These are phyloP conservation scores for Thelonectria blattea DNA, from an alignment of 2,329 filamentous ascomycete species.

Conservation along the genomic window DNA sequence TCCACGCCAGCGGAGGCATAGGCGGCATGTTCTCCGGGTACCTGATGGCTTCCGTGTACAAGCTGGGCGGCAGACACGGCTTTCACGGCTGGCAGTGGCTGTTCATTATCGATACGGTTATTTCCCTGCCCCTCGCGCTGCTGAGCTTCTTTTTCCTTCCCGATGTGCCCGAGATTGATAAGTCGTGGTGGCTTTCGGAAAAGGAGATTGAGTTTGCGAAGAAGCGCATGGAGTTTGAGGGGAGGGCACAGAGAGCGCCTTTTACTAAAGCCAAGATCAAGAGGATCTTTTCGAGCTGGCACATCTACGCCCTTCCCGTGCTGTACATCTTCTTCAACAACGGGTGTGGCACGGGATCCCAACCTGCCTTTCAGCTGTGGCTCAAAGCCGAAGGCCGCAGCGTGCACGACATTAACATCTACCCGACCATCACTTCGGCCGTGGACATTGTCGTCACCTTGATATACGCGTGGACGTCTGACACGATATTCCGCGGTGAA, in stretches of 20 bases:
- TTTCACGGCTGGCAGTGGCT: slow-evolving; percentile 53
- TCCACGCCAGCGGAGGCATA: slow-evolving; percentile 40
- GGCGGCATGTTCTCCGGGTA: slow-evolving; percentile 39
- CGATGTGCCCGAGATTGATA: slow-evolving; percentile 36
- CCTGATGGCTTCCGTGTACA: slow-evolving; percentile 48
- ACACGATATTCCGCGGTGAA: slow-evolving; percentile 61
- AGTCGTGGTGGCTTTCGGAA: slow-evolving; percentile 36
- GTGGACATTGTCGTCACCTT: slow-evolving; percentile 63
- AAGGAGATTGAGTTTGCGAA: slow-evolving; percentile 36
- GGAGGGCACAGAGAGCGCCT: slow-evolving; percentile 47
- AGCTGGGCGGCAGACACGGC: slow-evolving; percentile 46
- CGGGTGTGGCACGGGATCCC: slow-evolving; percentile 51
- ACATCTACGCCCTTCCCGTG: slow-evolving; percentile 63
- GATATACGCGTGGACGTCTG: slow-evolving; percentile 69
- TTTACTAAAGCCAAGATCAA: slow-evolving; percentile 57
- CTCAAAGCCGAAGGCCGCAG: slow-evolving; percentile 51
- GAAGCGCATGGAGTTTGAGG: slow-evolving; percentile 46
- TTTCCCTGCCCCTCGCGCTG: slow-evolving; percentile 42
- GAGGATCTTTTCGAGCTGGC: slow-evolving; percentile 68
- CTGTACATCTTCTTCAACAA: slow-evolving; percentile 72
- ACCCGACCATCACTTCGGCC: slow-evolving; percentile 64
- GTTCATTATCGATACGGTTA: slow-evolving; percentile 44
- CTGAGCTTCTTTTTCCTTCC: slow-evolving; percentile 41
- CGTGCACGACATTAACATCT: slow-evolving; percentile 52
- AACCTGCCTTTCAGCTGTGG: slow-evolving; percentile 62